Conservation (phyloP, 306 rosid genomes). For the Trifolium pratense region DNA sequence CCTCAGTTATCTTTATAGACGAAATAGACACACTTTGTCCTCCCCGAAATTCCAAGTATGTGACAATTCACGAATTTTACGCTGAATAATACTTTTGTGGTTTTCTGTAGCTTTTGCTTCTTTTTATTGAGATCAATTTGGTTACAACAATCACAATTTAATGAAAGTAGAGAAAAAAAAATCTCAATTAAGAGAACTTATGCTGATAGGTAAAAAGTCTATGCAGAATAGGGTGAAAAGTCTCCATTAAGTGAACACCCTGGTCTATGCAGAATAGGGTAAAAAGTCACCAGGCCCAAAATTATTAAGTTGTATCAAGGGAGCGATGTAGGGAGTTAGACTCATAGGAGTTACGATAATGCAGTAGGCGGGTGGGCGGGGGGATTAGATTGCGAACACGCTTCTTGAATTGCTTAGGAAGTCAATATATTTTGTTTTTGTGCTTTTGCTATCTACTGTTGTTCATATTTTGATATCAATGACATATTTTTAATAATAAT, state of each 20-base stretch:
- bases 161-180: constrained; percentile 10
- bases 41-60: constrained; percentile 80
- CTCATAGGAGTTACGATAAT: neutral
- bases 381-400: neutral
- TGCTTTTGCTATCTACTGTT: neutral
- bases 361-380: no score
- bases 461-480: constrained; percentile 4
- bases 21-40: constrained; percentile 93
- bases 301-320: neutral
- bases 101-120: constrained; percentile 24
- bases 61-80: constrained; percentile 21
- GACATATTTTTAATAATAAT: neutral
- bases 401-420: neutral
- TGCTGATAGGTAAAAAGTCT: neutral
- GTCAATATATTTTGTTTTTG: constrained; percentile 10
- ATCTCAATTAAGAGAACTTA: neutral
- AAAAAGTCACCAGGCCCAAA: neutral
- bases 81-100: constrained; percentile 15
- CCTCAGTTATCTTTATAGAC: constrained; percentile 80
- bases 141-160: constrained; percentile 24
- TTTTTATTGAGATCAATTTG: constrained; percentile 11
- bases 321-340: constrained; percentile 6
- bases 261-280: neutral
- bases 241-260: neutral
- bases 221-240: neutral